These are phyloP conservation scores for Parachlorella kessleri DNA, from an alignment of 139 green algal species.

Conservation along the genomic window DNA sequence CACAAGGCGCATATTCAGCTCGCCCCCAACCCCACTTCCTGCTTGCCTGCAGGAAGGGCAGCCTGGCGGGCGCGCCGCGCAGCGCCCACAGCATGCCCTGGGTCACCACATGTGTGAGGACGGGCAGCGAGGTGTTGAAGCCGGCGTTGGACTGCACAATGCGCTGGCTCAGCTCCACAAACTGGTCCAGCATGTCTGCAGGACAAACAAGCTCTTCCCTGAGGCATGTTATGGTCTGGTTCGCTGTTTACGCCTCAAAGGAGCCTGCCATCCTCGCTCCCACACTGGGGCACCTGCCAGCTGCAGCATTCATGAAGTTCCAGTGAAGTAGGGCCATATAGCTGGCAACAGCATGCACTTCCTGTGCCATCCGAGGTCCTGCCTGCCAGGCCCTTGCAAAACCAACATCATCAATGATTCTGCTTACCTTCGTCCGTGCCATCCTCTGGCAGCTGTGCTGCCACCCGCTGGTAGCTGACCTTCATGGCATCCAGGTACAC, in stretches of 20 bases:
- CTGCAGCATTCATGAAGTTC: too few relatives aligned
- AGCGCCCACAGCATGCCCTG: slow-evolving; percentile 28
- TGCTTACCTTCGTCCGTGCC: slow-evolving; percentile 2
- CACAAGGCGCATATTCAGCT: background rate
- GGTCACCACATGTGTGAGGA: slow-evolving; percentile 18
- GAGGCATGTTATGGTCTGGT: background rate
- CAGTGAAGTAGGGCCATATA: background rate
- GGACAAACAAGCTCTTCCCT: background rate
- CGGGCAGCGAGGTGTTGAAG: slow-evolving; percentile 29
- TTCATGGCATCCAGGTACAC: slow-evolving; percentile 41
- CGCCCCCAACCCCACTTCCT: too few relatives aligned
- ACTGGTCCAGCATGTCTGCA: background rate
- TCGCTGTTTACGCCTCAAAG: background rate
- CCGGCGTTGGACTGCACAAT: slow-evolving; percentile 24
- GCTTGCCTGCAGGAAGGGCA: slow-evolving; percentile 43
- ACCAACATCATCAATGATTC: background rate
- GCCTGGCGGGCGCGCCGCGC: background rate
- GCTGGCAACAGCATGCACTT: background rate
- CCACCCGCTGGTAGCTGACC: slow-evolving; percentile 16
- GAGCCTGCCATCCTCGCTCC: too few relatives aligned
- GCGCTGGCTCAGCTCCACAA: slow-evolving; percentile 25
- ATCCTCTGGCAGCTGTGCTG: background rate
- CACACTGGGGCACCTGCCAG: too few relatives aligned
- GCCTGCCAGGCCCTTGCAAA: background rate
- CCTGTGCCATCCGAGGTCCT: background rate